phyloP scores from a whole-genome alignment of 208 protist genomes.

The Polymyxa betae region DNA sequence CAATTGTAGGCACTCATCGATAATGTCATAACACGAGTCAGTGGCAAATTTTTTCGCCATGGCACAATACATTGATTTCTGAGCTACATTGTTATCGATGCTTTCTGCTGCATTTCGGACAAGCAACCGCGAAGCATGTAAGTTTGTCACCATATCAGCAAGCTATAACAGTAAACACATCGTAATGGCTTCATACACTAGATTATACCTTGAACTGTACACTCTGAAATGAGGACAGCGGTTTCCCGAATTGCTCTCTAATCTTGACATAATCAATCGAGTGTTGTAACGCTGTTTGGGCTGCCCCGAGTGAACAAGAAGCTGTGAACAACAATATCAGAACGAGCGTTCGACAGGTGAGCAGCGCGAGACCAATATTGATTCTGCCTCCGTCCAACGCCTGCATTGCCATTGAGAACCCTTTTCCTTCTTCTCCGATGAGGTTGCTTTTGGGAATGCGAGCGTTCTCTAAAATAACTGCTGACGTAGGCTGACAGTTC shows the following conservation, averaged over 20 bases:
- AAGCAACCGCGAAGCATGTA: constrained; percentile 48
- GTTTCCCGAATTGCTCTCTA: constrained; percentile 13
- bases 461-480: constrained; percentile 21
- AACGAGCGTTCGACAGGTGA: background rate
- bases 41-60: constrained; percentile 62
- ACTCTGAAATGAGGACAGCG: constrained; percentile 24
- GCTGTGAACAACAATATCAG: background rate
- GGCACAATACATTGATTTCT: constrained; percentile 26
- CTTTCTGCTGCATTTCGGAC: constrained; percentile 9
- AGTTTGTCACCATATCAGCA: constrained; percentile 54
- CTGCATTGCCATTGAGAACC: constrained; percentile 60
- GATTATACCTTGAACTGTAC: constrained; percentile 25
- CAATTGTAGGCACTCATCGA: constrained; percentile 53
- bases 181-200: background rate
- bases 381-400: constrained; percentile 56
- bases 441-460: background rate
- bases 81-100: background rate
- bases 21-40: constrained; percentile 56
- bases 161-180: constrained; percentile 50
- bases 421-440: constrained; percentile 1
- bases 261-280: constrained; percentile 2
- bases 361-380: constrained; percentile 18
- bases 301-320: constrained; percentile 19
- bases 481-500: constrained; percentile 42
- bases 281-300: background rate